Evolutionary conservation across 2,329 filamentous ascomycete species (phyloP), one percentile per base, ranked within the genome.

Genomic region (Colletotrichum karsti): DNA sequence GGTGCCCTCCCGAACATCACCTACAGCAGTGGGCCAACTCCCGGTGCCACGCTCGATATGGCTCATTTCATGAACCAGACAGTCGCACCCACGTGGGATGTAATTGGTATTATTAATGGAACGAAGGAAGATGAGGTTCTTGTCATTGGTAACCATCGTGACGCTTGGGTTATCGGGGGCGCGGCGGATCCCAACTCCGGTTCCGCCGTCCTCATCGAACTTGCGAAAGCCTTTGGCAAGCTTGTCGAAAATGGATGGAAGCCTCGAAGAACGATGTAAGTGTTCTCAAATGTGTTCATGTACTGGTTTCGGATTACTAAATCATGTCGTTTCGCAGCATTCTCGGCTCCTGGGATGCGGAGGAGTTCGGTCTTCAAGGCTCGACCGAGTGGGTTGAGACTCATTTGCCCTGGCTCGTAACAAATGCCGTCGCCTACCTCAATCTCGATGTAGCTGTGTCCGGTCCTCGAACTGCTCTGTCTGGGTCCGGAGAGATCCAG

Each of bases 101-200:
- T 81, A 26, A 80, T 84, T 50, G 81, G 81, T 10, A 68, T 83
- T 1, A 74, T 77, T 3, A 83, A 85, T 59, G 76, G 73, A 22
- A 83, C 77, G 1, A 78, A 81, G 50, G 77, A 81, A 0, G 72
- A 75, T 35, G 72, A 81, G 39, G 83, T 84, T 5, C 76, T 87
- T 15, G 75, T 87, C 28, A 78, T 87, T 24, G 85, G 85, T 4
- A 87, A 87, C 39, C 85, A 87, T 66, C 80, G 85, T 10, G 85
- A 87, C 74, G 85, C 85, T 0, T 87, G 85, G 85, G 84, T 86
- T 9, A 77, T 85, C 26, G 85, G 85, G 5, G 85, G 85, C 4
- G 85, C 85, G 1, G 82, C 81, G 0, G 85, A 87, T 58, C 85
- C 85, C 2, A 86, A 87, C 46, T 84, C 81, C 9, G 85, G 85